Conservation (phyloP, 106 monocot species). For the Dendrobium chrysotoxum region DNA sequence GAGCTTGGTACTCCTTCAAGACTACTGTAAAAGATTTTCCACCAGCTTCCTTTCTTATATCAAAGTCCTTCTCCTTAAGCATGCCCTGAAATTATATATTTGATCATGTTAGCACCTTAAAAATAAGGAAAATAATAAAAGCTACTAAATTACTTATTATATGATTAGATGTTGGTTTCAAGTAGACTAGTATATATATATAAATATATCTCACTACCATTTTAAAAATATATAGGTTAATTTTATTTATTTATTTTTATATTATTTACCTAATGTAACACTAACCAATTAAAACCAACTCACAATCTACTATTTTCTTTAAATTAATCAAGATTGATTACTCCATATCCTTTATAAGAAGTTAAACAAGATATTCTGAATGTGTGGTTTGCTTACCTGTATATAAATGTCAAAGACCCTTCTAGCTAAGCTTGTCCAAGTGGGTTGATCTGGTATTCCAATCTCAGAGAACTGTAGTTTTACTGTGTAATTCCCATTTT, state of each 20-base stretch:
- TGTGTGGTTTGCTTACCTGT: conserved; percentile 41
- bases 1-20: conserved; percentile 24
- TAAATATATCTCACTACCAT: too few relatives aligned
- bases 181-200: too few relatives aligned
- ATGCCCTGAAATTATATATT: conserved; percentile 31
- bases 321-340: too few relatives aligned
- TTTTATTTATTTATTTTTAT: too few relatives aligned
- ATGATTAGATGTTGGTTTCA: too few relatives aligned
- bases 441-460: conserved; percentile 16
- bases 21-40: conserved; percentile 36
- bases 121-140: not conserved
- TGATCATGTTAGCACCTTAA: not conserved
- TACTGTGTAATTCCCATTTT: conserved; percentile 86
- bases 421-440: conserved; percentile 60
- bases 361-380: not conserved
- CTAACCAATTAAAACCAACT: too few relatives aligned
- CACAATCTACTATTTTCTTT: too few relatives aligned
- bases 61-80: conserved; percentile 48
- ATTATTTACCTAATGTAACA: too few relatives aligned
- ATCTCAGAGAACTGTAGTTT: conserved; percentile 63
- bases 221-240: too few relatives aligned
- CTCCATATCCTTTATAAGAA: too few relatives aligned
- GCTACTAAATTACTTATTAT: too few relatives aligned
- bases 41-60: conserved; percentile 59
- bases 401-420: conserved; percentile 86